phyloP scores from a whole-genome alignment of 345 rosid genomes.

The Lepidium africanum region DNA sequence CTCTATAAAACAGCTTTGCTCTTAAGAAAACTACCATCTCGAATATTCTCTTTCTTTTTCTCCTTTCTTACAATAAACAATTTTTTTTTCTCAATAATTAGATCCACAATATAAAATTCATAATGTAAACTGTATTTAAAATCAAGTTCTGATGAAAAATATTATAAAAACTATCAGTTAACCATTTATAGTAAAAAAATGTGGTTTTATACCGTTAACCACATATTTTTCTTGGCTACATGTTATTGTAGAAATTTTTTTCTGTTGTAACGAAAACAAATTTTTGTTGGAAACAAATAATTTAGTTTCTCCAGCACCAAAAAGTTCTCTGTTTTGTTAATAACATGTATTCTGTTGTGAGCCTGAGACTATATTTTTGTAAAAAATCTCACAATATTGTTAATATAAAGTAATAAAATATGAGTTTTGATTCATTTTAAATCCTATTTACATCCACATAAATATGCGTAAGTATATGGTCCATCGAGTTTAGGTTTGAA shows the following conservation, averaged over 20 bases:
- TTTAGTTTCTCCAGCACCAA: not conserved
- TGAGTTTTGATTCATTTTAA: not conserved
- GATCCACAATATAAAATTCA: too few species aligned
- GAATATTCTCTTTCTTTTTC: constrained; percentile 1
- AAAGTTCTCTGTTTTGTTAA: not conserved
- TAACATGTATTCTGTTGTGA: not conserved
- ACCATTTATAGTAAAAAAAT: too few species aligned
- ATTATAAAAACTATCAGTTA: not conserved
- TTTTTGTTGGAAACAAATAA: too few species aligned
- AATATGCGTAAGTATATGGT: not conserved
- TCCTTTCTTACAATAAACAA: too few species aligned
- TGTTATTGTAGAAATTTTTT: too few species aligned
- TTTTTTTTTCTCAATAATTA: too few species aligned
- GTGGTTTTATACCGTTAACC: too few species aligned
- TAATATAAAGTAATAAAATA: not conserved
- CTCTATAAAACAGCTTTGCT: constrained; percentile 23
- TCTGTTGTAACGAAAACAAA: too few species aligned
- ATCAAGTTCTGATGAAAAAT: too few species aligned
- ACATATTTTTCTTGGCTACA: too few species aligned
- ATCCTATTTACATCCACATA: not conserved
- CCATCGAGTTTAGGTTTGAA: not conserved
- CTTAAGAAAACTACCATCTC: constrained; percentile 16
- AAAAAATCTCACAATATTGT: not conserved
- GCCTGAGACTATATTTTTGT: too few species aligned
- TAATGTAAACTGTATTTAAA: too few species aligned